A percentile compares a stretch with the other conserved stretches of the same genome.
Conservation (phyloP, 371 early-diverging fungal species). For the Mucor racemosus region DNA sequence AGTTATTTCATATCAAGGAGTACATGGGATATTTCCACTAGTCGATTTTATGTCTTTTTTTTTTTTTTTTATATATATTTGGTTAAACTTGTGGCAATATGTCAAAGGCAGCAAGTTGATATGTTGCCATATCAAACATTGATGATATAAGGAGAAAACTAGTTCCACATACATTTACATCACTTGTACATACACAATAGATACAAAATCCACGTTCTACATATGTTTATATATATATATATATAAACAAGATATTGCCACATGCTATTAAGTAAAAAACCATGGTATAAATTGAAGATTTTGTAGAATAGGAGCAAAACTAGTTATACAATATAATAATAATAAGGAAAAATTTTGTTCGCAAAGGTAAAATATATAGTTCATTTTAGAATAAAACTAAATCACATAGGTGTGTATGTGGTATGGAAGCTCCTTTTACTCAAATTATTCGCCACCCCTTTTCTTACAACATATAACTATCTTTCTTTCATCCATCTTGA, state of each 20-base stretch:
- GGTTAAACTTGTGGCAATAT: slow-evolving; percentile 14
- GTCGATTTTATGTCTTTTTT: neutral
- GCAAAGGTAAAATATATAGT: slow-evolving; percentile 10
- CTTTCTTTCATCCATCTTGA: too few species aligned
- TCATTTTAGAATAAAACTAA: slow-evolving; percentile 26
- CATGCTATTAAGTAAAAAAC: slow-evolving; percentile 5
- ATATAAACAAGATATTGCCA: slow-evolving; percentile 3
- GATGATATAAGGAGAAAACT: neutral
- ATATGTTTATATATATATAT: neutral
- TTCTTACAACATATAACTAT: slow-evolving; percentile 2
- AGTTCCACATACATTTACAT: neutral
- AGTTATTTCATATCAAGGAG: neutral
- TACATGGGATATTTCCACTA: neutral
- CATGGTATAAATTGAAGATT: neutral
- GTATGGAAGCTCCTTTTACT: slow-evolving; percentile 4
- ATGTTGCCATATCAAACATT: slow-evolving; percentile 4
- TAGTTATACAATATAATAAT: neutral
- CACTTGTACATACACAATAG: neutral
- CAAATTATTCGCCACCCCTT: slow-evolving; percentile 17
- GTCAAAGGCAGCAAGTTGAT: slow-evolving; percentile 16
- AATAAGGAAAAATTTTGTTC: neutral
- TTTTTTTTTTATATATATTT: neutral
- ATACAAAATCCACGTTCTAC: neutral
- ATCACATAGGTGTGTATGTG: neutral
- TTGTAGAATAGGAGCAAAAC: neutral